phyloP scores from a whole-genome alignment of 441 rosid genomes.

The Omphalea diandra region DNA sequence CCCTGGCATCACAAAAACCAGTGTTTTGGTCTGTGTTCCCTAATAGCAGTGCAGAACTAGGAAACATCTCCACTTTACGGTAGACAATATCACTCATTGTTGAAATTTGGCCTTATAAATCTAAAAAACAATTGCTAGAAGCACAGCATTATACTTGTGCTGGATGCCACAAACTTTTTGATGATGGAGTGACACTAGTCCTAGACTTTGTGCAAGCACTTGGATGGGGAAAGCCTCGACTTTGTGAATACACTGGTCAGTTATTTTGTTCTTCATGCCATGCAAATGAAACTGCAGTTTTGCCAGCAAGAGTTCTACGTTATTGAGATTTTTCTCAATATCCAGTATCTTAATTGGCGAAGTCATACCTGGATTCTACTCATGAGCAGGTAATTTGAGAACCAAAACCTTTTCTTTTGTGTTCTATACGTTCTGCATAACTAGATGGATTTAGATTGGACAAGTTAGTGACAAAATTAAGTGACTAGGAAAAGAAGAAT shows the following conservation, averaged over 20 bases:
- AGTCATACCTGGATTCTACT: constrained; percentile 90
- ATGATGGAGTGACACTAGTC: constrained; percentile 73
- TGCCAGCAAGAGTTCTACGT: constrained; percentile 93
- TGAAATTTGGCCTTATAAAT: constrained; percentile 63
- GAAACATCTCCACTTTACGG: constrained; percentile 56
- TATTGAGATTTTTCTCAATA: constrained; percentile 83
- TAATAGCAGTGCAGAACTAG: constrained; percentile 34
- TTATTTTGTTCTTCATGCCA: constrained; percentile 92
- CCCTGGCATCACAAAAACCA: constrained; percentile 40
- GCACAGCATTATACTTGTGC: constrained; percentile 85
- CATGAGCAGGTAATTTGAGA: constrained; percentile 66
- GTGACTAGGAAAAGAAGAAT: not conserved
- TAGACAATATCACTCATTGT: constrained; percentile 86
- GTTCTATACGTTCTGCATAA: not conserved
- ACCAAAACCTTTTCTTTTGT: constrained; percentile 1
- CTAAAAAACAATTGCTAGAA: constrained; percentile 77
- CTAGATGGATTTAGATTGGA: constrained; percentile 9
- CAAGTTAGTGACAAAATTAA: not conserved
- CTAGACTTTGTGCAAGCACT: constrained; percentile 71
- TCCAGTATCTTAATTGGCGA: constrained; percentile 91
- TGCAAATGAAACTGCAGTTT: constrained; percentile 73
- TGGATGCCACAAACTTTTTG: constrained; percentile 88
- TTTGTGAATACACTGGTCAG: constrained; percentile 90
- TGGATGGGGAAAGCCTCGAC: constrained; percentile 94
- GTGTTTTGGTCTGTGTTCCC: constrained; percentile 39